phyloP scores from a whole-genome alignment of 257 asterid genomes.

The Capsicum chinense region DNA sequence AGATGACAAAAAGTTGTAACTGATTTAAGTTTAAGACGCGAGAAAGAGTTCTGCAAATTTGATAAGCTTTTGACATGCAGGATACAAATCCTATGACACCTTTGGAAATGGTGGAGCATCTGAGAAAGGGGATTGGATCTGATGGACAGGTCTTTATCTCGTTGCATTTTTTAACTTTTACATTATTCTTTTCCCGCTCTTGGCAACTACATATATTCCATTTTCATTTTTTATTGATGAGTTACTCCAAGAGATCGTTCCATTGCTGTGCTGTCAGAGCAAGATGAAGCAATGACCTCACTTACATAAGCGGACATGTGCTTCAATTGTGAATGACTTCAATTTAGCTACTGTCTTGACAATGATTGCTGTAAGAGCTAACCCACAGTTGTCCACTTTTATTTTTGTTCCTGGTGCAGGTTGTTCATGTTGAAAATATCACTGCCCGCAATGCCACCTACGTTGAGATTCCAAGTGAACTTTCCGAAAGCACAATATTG shows the following conservation, averaged over 20 bases:
- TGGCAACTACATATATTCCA: conserved; percentile 27
- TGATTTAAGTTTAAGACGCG: conserved; percentile 10
- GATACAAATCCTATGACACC: conserved; percentile 72
- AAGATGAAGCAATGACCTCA: not conserved
- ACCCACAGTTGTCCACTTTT: not conserved
- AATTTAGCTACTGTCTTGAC: not conserved
- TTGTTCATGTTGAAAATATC: conserved; percentile 83
- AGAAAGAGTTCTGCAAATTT: conserved; percentile 7
- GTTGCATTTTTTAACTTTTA: conserved; percentile 19
- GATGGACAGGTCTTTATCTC: conserved; percentile 76
- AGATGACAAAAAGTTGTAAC: not conserved
- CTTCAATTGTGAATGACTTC: conserved; percentile 22
- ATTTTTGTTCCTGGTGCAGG: conserved; percentile 50
- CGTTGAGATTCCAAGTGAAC: conserved; percentile 74
- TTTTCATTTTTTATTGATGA: conserved; percentile 21
- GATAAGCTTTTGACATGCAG: conserved; percentile 49
- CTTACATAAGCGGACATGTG: not conserved
- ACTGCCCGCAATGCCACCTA: conserved; percentile 64
- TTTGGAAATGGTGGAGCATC: conserved; percentile 84
- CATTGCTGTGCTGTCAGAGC: not conserved
- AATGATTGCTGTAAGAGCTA: conserved; percentile 7
- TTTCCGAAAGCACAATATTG: conserved; percentile 62
- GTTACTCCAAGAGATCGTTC: not conserved
- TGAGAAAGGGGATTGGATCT: conserved; percentile 68
- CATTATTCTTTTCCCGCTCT: conserved; percentile 24